phyloP scores from a whole-genome alignment of 352 stramenopile genomes.

The Phytophthora europaea region DNA sequence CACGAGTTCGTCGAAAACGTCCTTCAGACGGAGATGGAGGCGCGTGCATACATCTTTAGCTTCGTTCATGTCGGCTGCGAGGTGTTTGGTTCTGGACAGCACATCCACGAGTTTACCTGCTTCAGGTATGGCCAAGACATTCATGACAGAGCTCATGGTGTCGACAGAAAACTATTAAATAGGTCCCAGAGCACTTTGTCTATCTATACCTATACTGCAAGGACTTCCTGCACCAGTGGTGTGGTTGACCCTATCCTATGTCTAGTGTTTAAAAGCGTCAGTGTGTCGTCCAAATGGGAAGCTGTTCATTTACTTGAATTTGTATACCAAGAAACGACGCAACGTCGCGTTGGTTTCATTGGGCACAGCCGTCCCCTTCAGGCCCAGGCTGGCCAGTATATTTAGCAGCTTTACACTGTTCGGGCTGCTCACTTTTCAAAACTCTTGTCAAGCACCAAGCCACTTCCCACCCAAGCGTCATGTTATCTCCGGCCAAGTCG shows the following conservation, averaged over 20 bases:
- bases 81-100: background rate
- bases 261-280: too few relatives aligned
- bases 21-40: constrained; percentile 3
- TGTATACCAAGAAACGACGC: too few relatives aligned
- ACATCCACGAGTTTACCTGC: background rate
- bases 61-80: constrained; percentile 26
- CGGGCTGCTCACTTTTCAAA: background rate
- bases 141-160: background rate
- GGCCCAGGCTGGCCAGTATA: too few relatives aligned
- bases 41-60: constrained; percentile 8
- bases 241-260: too few relatives aligned
- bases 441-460: too few relatives aligned
- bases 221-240: too few relatives aligned
- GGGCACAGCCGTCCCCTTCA: too few relatives aligned
- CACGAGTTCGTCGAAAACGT: constrained; percentile 9
- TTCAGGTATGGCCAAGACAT: background rate
- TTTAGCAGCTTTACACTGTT: too few relatives aligned
- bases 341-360: too few relatives aligned
- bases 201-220: too few relatives aligned
- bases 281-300: too few relatives aligned
- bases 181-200: background rate
- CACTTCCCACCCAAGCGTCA: background rate
- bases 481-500: background rate
- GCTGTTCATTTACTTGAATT: too few relatives aligned
- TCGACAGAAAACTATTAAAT: background rate